Evolutionary conservation across 2,329 filamentous ascomycete genomes (phyloP), one percentile per base, ranked within the genome.

Genomic region (Ophiostoma himal-ulmi): DNA sequence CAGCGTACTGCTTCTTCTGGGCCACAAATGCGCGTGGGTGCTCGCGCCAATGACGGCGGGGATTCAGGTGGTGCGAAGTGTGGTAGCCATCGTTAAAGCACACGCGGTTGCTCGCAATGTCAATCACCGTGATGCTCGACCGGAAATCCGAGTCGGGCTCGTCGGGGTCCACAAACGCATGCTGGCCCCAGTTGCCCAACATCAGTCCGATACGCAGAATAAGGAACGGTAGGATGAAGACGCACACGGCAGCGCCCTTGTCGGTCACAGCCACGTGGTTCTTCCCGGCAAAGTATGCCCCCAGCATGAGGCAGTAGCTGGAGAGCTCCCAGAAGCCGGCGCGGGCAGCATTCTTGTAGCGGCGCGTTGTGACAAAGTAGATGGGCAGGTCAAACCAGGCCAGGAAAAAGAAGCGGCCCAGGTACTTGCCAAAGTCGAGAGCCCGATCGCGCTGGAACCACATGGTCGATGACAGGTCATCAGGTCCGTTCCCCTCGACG

Each of bases 31-130:
- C 86, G 14, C 88, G 82, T 0, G 91, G 91, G 75, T 94, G 91
- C 26, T 94, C 90, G 71, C 91, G 88, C 91, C 91, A 94, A 80
- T 94, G 92, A 1, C 91, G 87, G 37, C 86, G 84, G 0, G 90
- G 91, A 79, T 93, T 92, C 68, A 93, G 85, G 75, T 93, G 91
- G 76, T 93, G 91, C 22, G 90, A 92, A 7, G 90, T 93, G 79
- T 93, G 91, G 78, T 93, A 93, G 73, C 91, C 91, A 75, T 93
- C 91, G 75, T 94, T 93, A 84, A 89, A 93, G 80, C 90, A 94
- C 79, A 89, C 89, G 48, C 91, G 89, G 78, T 94, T 94, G 79
- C 88, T 91, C 7, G 89, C 83, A 7, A 94, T 90, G 75, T 94
- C 91, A 70, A 94, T 88, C 34, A 94, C 77, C 0, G 91, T 94